These are phyloP conservation scores for Actinomortierella ambigua DNA, from an alignment of 371 early-diverging fungal genomes.

Conservation along the genomic window DNA sequence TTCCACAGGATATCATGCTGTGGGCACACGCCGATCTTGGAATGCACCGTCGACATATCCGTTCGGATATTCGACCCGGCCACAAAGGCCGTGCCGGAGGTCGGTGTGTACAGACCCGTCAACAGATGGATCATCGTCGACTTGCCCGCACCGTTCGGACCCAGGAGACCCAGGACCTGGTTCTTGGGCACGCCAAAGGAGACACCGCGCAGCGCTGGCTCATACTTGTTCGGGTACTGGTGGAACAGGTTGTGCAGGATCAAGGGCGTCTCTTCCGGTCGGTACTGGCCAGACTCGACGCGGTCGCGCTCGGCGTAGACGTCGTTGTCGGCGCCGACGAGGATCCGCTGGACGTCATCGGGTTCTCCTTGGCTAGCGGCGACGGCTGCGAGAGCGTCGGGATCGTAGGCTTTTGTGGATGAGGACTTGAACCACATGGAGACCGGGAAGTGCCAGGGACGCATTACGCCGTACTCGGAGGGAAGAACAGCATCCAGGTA, in stretches of 20 bases:
- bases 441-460: slow-evolving; percentile 72
- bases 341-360: slow-evolving; percentile 2
- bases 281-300: slow-evolving; percentile 57
- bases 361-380: slow-evolving; percentile 10
- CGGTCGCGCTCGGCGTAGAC: slow-evolving; percentile 62
- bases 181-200: slow-evolving; percentile 45
- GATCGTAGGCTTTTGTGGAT: background rate
- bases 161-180: slow-evolving; percentile 68
- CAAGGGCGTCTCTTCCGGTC: slow-evolving; percentile 25
- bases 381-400: slow-evolving; percentile 5
- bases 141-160: slow-evolving; percentile 66
- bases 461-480: slow-evolving; percentile 65
- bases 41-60: slow-evolving; percentile 59
- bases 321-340: slow-evolving; percentile 62
- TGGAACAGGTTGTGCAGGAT: slow-evolving; percentile 39
- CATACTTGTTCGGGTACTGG: slow-evolving; percentile 33
- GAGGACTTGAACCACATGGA: slow-evolving; percentile 47
- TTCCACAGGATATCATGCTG: slow-evolving; percentile 81
- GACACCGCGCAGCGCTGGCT: slow-evolving; percentile 36
- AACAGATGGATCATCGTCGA: slow-evolving; percentile 71
- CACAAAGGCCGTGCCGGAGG: slow-evolving; percentile 61
- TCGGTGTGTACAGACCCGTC: slow-evolving; percentile 68
- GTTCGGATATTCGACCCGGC: slow-evolving; percentile 65
- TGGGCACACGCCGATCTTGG: slow-evolving; percentile 74
- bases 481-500: slow-evolving; percentile 50